Percentiles rank a stretch among this genome's conserved stretches.
These are phyloP conservation scores for Solanum ahanhuiri DNA, from an alignment of 257 asterid genomes.

Conservation along the genomic window DNA sequence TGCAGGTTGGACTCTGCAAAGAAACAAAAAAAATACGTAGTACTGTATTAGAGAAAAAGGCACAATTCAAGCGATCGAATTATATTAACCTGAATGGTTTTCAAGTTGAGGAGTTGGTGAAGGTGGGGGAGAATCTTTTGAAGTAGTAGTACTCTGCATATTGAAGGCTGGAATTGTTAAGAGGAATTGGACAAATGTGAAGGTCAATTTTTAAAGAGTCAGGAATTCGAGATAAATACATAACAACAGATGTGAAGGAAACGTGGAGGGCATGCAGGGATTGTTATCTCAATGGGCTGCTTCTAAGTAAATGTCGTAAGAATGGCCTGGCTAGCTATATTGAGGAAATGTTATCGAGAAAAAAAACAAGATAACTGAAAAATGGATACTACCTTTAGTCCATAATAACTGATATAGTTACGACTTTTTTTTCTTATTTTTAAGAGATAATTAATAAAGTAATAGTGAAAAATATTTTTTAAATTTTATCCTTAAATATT, in stretches of 20 bases:
- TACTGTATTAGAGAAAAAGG: neutral
- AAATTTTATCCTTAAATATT: too few relatives aligned
- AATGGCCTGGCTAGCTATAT: too few relatives aligned
- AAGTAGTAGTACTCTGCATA: neutral
- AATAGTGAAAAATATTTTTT: too few relatives aligned
- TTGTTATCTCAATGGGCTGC: neutral
- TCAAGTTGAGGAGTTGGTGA: neutral
- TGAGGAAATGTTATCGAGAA: too few relatives aligned
- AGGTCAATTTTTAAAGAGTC: neutral
- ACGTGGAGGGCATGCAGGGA: neutral
- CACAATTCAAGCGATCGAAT: neutral
- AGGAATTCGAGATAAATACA: neutral
- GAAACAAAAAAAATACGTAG: too few relatives aligned
- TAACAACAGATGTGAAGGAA: neutral
- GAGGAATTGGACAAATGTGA: neutral
- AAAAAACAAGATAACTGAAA: too few relatives aligned
- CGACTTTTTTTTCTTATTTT: too few relatives aligned
- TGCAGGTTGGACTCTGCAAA: constrained; percentile 7
- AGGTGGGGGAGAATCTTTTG: neutral
- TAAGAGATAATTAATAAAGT: too few relatives aligned
- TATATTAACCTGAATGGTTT: neutral
- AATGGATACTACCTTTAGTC: too few relatives aligned
- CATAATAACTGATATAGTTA: too few relatives aligned
- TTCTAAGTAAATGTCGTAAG: too few relatives aligned
- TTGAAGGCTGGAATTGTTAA: neutral